Conservation (phyloP, 73 alveolate genomes). For the Tetrahymena malaccensis region DNA sequence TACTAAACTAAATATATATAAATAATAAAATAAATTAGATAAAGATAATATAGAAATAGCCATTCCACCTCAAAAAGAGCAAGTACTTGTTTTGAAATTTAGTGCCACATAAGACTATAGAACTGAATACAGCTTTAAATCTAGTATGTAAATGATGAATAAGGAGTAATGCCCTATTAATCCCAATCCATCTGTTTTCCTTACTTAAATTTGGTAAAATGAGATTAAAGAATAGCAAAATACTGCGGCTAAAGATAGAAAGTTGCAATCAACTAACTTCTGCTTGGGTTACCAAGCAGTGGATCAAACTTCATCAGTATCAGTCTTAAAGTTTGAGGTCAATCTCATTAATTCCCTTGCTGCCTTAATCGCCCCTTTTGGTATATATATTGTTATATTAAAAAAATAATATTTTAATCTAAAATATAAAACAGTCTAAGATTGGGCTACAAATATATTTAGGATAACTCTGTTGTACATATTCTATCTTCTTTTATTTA, state of each 20-base stretch:
- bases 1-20: too few relatives aligned
- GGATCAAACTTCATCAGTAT: neutral
- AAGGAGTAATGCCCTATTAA: neutral
- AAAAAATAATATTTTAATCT: neutral
- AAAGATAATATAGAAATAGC: neutral
- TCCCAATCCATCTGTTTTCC: neutral
- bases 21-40: neutral
- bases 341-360: neutral
- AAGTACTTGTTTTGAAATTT: neutral
- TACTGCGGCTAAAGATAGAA: neutral
- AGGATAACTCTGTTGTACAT: neutral
- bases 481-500: neutral
- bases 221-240: neutral
- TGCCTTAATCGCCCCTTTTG: neutral
- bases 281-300: neutral
- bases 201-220: neutral
- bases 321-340: neutral
- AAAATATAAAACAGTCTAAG: neutral
- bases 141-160: neutral
- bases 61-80: neutral
- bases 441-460: neutral
- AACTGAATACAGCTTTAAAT: neutral
- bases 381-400: neutral
- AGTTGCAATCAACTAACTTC: neutral
- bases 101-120: neutral